Base-by-base conservation (phyloP, 495 filamentous ascomycete species). In the Chaetomium fimeti region DNA sequence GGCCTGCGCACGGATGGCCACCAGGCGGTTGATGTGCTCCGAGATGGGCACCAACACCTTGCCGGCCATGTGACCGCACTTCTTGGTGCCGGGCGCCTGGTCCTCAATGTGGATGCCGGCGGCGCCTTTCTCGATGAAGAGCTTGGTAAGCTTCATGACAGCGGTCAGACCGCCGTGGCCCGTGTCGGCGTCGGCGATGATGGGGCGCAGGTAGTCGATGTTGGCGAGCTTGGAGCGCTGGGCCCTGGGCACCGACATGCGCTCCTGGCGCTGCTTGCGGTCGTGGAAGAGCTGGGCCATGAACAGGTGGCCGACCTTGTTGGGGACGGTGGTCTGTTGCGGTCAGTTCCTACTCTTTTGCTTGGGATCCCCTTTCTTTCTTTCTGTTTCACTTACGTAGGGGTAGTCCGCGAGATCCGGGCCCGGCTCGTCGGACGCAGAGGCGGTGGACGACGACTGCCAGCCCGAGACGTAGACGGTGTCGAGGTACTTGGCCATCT, bases 251-350 rank as follows among this genome's bases (percentile, higher is more conserved):
- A 87, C 89, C 38, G 86, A 89, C 42, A 98, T 77, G 60, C 94
- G 92, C 75, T 97, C 94, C 78, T 97, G 91, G 57, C 94, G 89
- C 76, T 98, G 94, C 79, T 98, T 98, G 69, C 94, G 90, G 84
- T 98, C 95, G 78, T 98, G 94, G 88, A 98, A 98, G 61, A 97
- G 89, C 77, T 98, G 95, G 29, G 94, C 93, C 84, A 94, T 91
- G 83, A 92, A 98, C 40, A 98, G 87, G 70, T 98, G 94, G 69
- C 89, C 84, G 67, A 98, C 95, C 80, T 98, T 98, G 84, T 97
- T 96, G 49, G 94, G 94, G 20, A 98, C 94, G 49, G 95, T 98
- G 71, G 94, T 94, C 92, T 96, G 63, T 9, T 22, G 13, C 12
- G 27, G 62, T 69, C 29, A 67, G 60, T 20, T 11, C 15, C 16